phyloP scores from a whole-genome alignment of 345 rosid genomes.

The Hibiscus tridactylites region DNA sequence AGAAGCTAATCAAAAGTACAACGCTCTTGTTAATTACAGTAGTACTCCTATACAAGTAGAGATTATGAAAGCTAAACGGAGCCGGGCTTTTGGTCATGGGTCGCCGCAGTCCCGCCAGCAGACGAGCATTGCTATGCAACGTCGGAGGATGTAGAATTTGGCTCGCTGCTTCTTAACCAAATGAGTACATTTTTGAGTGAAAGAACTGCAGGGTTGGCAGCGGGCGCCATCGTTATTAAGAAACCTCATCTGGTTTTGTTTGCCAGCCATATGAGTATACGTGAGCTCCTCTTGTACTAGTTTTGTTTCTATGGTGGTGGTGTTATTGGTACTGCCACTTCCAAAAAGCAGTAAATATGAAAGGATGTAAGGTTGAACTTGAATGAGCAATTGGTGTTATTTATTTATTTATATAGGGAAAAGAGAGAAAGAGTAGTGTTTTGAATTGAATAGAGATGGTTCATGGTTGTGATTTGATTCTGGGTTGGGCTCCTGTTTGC shows the following conservation, averaged over 20 bases:
- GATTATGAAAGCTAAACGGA: neutral
- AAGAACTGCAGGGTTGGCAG: slow-evolving; percentile 46
- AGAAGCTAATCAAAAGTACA: neutral
- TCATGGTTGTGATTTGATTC: neutral
- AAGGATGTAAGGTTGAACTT: neutral
- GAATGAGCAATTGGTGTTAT: neutral
- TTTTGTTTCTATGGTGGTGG: neutral
- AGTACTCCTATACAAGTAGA: slow-evolving; percentile 1
- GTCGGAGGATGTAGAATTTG: slow-evolving; percentile 69
- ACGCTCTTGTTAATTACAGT: slow-evolving; percentile 13
- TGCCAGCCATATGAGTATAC: slow-evolving; percentile 16
- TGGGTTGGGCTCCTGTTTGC: slow-evolving; percentile 22
- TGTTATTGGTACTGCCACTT: neutral
- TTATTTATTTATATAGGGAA: slow-evolving; percentile 16
- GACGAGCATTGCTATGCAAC: slow-evolving; percentile 70
- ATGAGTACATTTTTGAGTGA: slow-evolving; percentile 65
- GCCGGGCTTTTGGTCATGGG: neutral
- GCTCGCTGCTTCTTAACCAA: slow-evolving; percentile 69
- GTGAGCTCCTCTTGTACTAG: neutral
- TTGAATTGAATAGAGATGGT: too few species aligned
- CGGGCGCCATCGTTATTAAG: neutral
- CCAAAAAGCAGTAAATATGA: slow-evolving; percentile 6
- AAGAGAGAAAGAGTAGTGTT: neutral
- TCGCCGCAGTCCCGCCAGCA: slow-evolving; percentile 55
- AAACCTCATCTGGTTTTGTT: slow-evolving; percentile 9